A percentile compares a stretch with the other conserved stretches of the same genome.
phyloP scores from a whole-genome alignment of 2,329 filamentous ascomycete species.

The Cryphonectria japonica region DNA sequence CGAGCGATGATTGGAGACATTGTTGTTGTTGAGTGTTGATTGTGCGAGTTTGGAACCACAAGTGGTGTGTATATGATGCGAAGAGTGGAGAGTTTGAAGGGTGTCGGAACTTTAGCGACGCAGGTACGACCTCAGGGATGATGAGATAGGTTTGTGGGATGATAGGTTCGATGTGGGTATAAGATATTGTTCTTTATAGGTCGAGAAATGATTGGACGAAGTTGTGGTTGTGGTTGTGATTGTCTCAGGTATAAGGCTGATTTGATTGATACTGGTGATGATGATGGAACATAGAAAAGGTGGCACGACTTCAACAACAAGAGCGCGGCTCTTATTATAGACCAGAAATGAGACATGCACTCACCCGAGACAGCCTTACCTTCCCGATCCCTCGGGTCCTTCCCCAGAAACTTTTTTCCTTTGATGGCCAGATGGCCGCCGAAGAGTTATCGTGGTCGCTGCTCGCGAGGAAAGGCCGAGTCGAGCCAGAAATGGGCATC shows the following conservation, averaged over 20 bases:
- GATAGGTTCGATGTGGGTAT: conserved; percentile 13
- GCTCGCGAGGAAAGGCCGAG: conserved; percentile 9
- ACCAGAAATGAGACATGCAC: conserved; percentile 12
- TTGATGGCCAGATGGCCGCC: conserved; percentile 23
- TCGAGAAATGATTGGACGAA: conserved; percentile 16
- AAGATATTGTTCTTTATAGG: conserved; percentile 3
- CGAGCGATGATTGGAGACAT: conserved; percentile 44
- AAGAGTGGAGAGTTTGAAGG: conserved; percentile 21
- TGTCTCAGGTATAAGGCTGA: conserved; percentile 14
- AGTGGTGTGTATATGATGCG: conserved; percentile 28
- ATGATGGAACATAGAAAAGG: conserved; percentile 17
- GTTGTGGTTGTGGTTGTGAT: neutral
- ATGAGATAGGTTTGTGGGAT: neutral
- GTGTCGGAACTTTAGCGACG: conserved; percentile 11
- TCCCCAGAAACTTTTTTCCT: conserved; percentile 19
- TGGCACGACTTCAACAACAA: conserved; percentile 18
- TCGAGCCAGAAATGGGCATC: conserved; percentile 16
- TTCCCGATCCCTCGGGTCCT: conserved; percentile 20
- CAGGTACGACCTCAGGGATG: conserved; percentile 15
- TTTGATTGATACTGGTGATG: conserved; percentile 25
- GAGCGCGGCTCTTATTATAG: conserved; percentile 26
- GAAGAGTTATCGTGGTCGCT: conserved; percentile 26
- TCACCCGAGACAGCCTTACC: conserved; percentile 23
- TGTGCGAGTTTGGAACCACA: conserved; percentile 20
- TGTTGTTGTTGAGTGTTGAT: neutral